Percentiles rank a stretch among this genome's conserved stretches.
These are phyloP conservation scores for Psilocybe tampanensis DNA, from an alignment of 768 basidiomycete genomes.

Conservation along the genomic window DNA sequence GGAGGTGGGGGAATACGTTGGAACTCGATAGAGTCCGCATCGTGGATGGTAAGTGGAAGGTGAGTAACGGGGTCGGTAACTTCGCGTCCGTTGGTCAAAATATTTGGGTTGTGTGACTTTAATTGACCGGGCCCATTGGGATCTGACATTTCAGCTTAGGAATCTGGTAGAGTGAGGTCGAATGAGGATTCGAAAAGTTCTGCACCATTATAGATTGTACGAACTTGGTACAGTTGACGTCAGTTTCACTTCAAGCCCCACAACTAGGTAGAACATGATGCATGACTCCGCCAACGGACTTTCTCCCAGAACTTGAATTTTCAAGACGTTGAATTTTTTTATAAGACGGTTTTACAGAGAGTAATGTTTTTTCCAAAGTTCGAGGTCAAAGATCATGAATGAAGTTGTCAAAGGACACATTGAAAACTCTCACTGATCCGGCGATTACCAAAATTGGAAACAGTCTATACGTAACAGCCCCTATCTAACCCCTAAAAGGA, in stretches of 20 bases:
- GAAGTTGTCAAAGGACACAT: no score
- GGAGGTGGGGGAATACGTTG: slow-evolving; percentile 34
- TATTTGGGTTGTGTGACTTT: not conserved
- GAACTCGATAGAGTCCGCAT: slow-evolving; percentile 36
- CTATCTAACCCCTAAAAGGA: no score
- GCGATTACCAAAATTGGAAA: no score
- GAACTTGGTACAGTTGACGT: slow-evolving; percentile 16
- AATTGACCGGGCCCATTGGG: slow-evolving; percentile 4
- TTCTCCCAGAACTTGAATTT: not conserved
- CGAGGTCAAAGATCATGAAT: no score
- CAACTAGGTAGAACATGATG: no score
- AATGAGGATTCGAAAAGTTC: not conserved
- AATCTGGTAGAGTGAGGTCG: not conserved
- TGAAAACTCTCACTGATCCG: no score
- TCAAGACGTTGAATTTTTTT: not conserved
- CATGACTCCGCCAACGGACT: no score
- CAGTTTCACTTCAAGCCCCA: slow-evolving; percentile 7
- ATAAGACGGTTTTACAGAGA: not conserved
- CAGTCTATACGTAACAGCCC: no score
- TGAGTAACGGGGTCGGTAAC: slow-evolving; percentile 47
- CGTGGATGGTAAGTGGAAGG: slow-evolving; percentile 35
- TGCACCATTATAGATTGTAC: slow-evolving; percentile 1
- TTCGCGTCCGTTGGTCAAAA: slow-evolving; percentile 13
- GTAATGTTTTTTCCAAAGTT: no score
- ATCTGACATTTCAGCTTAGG: slow-evolving; percentile 12